These are phyloP conservation scores for Trichoderma orchidacearum DNA, from an alignment of 495 filamentous ascomycete genomes.

Conservation along the genomic window DNA sequence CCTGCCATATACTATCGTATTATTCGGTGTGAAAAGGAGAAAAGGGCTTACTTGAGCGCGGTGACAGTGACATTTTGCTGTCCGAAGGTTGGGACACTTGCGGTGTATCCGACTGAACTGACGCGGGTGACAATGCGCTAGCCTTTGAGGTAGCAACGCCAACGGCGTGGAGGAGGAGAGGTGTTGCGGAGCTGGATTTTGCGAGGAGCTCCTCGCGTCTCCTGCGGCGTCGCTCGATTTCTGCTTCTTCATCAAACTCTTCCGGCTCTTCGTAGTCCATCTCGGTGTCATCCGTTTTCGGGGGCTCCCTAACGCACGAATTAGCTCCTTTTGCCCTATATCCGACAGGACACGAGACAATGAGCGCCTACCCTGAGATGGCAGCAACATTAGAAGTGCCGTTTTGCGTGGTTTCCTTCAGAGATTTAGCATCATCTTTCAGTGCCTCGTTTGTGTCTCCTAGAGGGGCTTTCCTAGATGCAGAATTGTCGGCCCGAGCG, in stretches of 20 bases:
- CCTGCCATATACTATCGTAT: slow-evolving; percentile 8
- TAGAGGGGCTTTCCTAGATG: slow-evolving; percentile 17
- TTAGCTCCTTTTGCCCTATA: not conserved
- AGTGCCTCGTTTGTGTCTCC: slow-evolving; percentile 22
- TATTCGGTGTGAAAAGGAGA: not conserved
- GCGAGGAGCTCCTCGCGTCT: slow-evolving; percentile 80
- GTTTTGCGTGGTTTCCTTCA: slow-evolving; percentile 44
- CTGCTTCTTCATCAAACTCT: slow-evolving; percentile 58
- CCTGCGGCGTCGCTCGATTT: slow-evolving; percentile 76
- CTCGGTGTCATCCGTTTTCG: slow-evolving; percentile 13
- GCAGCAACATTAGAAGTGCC: not conserved
- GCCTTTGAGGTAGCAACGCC: slow-evolving; percentile 26
- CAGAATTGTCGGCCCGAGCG: slow-evolving; percentile 12
- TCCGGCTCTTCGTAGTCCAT: slow-evolving; percentile 32
- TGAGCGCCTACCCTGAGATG: not conserved
- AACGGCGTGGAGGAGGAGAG: slow-evolving; percentile 64
- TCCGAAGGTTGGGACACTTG: slow-evolving; percentile 7
- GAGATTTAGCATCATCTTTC: slow-evolving; percentile 53
- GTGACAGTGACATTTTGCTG: slow-evolving; percentile 14
- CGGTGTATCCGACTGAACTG: slow-evolving; percentile 28
- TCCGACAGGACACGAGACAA: not conserved
- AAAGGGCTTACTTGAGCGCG: slow-evolving; percentile 22
- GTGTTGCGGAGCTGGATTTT: slow-evolving; percentile 61
- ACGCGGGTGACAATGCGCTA: slow-evolving; percentile 39
- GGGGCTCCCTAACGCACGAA: not conserved